Percentiles rank a stretch among this genome's conserved stretches.
Conservation (phyloP, 202 grass and related monocot species). For the Cymbopogon flexuosus region DNA sequence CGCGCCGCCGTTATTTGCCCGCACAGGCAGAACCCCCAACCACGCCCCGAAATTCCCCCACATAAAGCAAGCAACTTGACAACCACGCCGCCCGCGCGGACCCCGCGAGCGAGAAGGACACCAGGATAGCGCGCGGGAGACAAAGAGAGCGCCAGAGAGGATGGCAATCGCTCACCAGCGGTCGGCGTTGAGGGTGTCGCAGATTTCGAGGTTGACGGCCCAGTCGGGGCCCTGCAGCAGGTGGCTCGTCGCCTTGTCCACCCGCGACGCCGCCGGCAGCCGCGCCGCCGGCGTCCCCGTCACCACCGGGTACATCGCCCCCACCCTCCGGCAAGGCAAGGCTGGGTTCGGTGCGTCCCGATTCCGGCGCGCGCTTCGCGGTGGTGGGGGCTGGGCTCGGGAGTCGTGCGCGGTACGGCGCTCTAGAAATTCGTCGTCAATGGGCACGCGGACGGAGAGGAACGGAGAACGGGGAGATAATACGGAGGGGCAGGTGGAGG, state of each 20-base stretch:
- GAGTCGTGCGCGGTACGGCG: constrained; percentile 32
- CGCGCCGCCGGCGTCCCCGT: constrained; percentile 24
- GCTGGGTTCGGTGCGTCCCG: too few relatives aligned
- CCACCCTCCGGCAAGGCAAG: neutral
- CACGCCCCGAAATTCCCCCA: neutral
- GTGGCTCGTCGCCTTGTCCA: constrained; percentile 93
- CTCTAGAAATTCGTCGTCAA: constrained; percentile 38
- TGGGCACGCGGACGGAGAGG: constrained; percentile 13
- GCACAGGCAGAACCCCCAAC: neutral
- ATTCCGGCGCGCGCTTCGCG: neutral
- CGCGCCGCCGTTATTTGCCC: neutral
- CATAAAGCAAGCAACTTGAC: neutral
- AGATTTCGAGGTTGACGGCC: constrained; percentile 92
- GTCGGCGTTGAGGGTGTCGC: constrained; percentile 77
- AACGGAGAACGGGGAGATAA: neutral
- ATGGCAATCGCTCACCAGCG: constrained; percentile 47
- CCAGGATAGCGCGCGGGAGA: neutral
- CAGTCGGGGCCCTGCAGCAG: constrained; percentile 78
- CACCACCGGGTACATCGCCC: constrained; percentile 31
- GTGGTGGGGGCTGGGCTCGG: neutral
- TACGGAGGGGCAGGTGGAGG: constrained; percentile 17
- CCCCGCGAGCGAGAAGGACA: neutral
- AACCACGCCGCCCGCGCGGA: neutral
- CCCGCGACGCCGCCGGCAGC: constrained; percentile 48
- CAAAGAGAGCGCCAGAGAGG: neutral